phyloP scores from a whole-genome alignment of 2,329 filamentous ascomycete species.

The Cordyceps javanica region DNA sequence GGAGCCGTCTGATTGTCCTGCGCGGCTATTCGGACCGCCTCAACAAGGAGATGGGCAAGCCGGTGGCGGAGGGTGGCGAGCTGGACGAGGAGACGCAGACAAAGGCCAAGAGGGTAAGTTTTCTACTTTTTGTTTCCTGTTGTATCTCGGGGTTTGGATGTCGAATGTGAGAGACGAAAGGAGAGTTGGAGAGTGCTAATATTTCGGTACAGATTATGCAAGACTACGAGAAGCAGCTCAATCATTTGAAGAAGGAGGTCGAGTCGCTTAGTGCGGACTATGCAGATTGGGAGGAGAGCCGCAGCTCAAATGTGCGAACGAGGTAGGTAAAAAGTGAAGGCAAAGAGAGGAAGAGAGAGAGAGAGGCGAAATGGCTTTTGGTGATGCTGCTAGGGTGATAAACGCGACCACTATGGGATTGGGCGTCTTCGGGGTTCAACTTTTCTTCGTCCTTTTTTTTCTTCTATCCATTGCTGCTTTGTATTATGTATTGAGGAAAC shows the following conservation, averaged over 20 bases:
- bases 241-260: conserved; percentile 67
- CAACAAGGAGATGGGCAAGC: conserved; percentile 66
- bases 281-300: conserved; percentile 48
- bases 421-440: background rate
- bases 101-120: conserved; percentile 66
- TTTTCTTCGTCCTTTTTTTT: background rate
- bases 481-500: background rate
- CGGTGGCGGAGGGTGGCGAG: conserved; percentile 50
- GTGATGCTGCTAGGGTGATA: background rate
- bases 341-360: background rate
- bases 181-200: too few relatives aligned
- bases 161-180: too few relatives aligned
- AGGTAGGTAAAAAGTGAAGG: conserved; percentile 13
- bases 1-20: conserved; percentile 72
- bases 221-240: conserved; percentile 75
- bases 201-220: conserved; percentile 57
- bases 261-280: conserved; percentile 56
- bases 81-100: conserved; percentile 65
- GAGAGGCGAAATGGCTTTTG: background rate
- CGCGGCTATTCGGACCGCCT: conserved; percentile 66
- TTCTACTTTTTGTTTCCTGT: background rate
- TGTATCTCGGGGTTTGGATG: background rate
- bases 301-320: conserved; percentile 32
- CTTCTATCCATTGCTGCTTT: background rate
- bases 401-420: background rate